These are phyloP conservation scores for Trichoderma sp. DNA, from an alignment of 2,329 filamentous ascomycete species.

Conservation along the genomic window DNA sequence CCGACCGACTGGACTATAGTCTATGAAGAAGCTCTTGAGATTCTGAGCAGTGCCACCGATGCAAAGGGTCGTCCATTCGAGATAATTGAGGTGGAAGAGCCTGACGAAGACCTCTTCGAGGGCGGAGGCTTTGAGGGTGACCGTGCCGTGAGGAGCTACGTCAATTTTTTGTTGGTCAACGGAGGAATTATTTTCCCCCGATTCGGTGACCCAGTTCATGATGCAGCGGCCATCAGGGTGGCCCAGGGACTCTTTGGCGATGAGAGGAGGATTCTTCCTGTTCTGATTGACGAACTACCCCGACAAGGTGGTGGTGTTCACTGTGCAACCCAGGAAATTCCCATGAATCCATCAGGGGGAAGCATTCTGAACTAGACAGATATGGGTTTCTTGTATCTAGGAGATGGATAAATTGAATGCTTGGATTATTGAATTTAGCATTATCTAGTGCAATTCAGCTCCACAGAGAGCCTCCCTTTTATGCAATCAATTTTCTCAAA, in stretches of 20 bases:
- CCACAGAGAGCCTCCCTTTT: not conserved
- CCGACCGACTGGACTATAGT: slow-evolving; percentile 17
- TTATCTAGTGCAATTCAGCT: not conserved
- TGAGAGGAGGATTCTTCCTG: slow-evolving; percentile 22
- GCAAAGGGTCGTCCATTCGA: slow-evolving; percentile 24
- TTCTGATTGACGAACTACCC: slow-evolving; percentile 23
- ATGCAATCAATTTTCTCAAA: slow-evolving; percentile 25
- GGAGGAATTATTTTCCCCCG: slow-evolving; percentile 30
- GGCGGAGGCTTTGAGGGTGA: not conserved
- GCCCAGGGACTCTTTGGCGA: slow-evolving; percentile 19
- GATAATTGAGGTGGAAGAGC: slow-evolving; percentile 28
- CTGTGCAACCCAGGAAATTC: slow-evolving; percentile 30
- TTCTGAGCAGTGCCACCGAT: slow-evolving; percentile 23
- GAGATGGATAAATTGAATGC: not conserved
- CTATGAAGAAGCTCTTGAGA: slow-evolving; percentile 27
- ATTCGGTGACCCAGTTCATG: slow-evolving; percentile 27
- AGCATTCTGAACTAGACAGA: not conserved
- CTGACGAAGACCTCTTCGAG: slow-evolving; percentile 11
- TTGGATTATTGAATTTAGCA: not conserved
- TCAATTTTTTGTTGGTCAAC: slow-evolving; percentile 31
- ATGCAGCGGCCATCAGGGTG: slow-evolving; percentile 23
- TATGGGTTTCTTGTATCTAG: not conserved
- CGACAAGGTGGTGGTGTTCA: slow-evolving; percentile 29
- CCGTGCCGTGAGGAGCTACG: slow-evolving; percentile 24
- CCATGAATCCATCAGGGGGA: not conserved